Base-by-base conservation (phyloP, 306 rosid genomes). In the Vigna reflexopilosa region DNA sequence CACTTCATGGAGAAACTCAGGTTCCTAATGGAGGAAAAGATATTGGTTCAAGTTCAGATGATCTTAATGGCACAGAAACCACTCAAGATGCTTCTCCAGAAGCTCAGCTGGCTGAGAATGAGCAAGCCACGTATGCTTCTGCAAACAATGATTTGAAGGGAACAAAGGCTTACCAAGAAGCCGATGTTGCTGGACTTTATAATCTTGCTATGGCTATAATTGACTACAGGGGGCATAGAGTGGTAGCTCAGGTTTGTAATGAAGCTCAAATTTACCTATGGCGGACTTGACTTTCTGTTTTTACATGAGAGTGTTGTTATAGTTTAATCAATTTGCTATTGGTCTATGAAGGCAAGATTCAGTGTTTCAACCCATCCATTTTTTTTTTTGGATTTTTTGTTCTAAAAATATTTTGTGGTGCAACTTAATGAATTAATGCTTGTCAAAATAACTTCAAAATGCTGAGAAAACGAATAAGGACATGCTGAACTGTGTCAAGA, bases 71-170 rank as follows among this genome's bases (percentile, higher is more conserved):
- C 66, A 75, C 77, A 55, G 93, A 89, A 69, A 59, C 77, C 22
- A 62, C 89, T 77, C 67, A 82, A 59, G 90, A 90, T 74, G 78
- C 66, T 71, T 75, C 92, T 70, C 66, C 90, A 14, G 93, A 89
- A 77, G 74, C 91, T 57, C 96, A 85, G 69, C 85, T 93, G 58
- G 88, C 92, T 70, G 99, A 96, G 82, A 93, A 90, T 57, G 99
- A 96, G 91, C 99, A 96, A 80, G 99, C 99, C 34, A 93, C 99
- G 20, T 96, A 93, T 86, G 99, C 98, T 66, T 93, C 99, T 83
- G 98, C 99, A 72, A 96, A 96, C 87, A 96, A 96, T 78, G 99
- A 96, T 96, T 90, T 96, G 87, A 96, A 91, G 84, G 99, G 99
- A 76, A 96, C 99, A 49, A 93, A 89, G 87, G 98, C 98, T 54